These are phyloP conservation scores for Rhizophagus sp. DNA, from an alignment of 192 early-diverging fungal genomes.

Conservation along the genomic window DNA sequence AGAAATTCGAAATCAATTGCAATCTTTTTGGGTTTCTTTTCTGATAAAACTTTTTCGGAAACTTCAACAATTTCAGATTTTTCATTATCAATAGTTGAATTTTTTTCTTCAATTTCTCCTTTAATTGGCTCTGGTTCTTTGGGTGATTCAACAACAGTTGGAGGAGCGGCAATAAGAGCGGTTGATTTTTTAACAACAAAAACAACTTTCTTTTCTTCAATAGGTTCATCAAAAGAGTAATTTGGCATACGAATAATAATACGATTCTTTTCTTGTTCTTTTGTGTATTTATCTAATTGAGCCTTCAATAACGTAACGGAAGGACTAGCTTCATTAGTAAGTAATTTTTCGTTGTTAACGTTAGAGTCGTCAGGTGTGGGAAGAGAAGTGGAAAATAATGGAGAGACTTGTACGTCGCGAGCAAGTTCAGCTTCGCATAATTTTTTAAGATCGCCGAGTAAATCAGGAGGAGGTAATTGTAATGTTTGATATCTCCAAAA, in stretches of 20 bases:
- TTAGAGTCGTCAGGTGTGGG: not conserved
- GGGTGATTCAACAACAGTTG: not conserved
- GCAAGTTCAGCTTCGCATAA: not conserved
- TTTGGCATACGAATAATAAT: not conserved
- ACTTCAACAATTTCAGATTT: not conserved
- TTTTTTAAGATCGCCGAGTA: not conserved
- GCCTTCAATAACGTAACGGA: not conserved
- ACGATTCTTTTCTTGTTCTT: not conserved
- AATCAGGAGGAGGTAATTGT: not conserved
- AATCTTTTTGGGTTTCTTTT: not conserved
- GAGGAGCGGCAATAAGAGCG: not conserved
- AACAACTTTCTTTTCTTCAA: not conserved
- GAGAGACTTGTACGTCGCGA: not conserved
- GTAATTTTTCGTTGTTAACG: not conserved
- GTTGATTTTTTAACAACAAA: not conserved
- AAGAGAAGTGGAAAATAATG: not conserved
- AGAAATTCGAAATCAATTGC: not conserved
- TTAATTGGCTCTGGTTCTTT: not conserved
- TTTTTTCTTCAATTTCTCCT: not conserved
- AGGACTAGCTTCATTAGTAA: not conserved
- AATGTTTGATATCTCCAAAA: not conserved
- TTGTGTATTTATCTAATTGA: not conserved
- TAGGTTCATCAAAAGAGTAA: not conserved
- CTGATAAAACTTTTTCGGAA: not conserved
- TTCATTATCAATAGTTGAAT: not conserved